A percentile compares a stretch with the other conserved stretches of the same genome.
Evolutionary conservation across 208 protist genomes (phyloP).

Genomic region (Wallacemonas sp.): DNA sequence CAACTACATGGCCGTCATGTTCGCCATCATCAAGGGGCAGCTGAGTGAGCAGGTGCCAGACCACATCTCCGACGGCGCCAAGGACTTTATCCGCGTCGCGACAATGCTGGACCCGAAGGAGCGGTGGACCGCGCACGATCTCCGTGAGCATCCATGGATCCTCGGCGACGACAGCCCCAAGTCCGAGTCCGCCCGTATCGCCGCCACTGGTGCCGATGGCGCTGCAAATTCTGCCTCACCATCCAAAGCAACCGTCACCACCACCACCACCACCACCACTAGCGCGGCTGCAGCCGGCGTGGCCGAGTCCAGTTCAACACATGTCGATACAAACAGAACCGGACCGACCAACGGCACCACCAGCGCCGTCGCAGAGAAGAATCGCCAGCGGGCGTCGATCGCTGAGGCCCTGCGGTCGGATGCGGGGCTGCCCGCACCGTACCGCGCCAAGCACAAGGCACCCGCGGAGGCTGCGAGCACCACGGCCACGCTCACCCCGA

Average conservation of each 20-base stretch:
- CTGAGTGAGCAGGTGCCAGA: constrained; percentile 71
- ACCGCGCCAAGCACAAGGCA: constrained; percentile 1
- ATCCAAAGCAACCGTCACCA: neutral
- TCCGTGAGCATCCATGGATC: constrained; percentile 79
- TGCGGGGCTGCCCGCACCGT: constrained; percentile 1
- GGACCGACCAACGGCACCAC: too few species aligned
- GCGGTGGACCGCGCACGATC: constrained; percentile 56
- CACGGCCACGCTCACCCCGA: neutral
- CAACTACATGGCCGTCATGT: constrained; percentile 92
- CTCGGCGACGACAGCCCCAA: constrained; percentile 16
- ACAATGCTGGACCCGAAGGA: constrained; percentile 68
- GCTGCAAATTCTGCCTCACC: neutral
- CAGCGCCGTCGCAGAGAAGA: too few species aligned
- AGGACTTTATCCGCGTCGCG: constrained; percentile 77
- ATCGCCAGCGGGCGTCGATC: constrained; percentile 3
- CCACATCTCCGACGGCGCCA: constrained; percentile 56
- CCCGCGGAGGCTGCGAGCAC: neutral
- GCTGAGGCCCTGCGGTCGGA: constrained; percentile 10
- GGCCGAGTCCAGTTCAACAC: neutral
- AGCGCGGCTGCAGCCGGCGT: neutral
- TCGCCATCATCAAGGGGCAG: constrained; percentile 82
- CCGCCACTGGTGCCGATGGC: neutral
- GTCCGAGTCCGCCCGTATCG: neutral
- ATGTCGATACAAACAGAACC: constrained; percentile 12
- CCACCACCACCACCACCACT: neutral